Base-by-base conservation (phyloP, 306 rosid species). In the Quercus gilva region DNA sequence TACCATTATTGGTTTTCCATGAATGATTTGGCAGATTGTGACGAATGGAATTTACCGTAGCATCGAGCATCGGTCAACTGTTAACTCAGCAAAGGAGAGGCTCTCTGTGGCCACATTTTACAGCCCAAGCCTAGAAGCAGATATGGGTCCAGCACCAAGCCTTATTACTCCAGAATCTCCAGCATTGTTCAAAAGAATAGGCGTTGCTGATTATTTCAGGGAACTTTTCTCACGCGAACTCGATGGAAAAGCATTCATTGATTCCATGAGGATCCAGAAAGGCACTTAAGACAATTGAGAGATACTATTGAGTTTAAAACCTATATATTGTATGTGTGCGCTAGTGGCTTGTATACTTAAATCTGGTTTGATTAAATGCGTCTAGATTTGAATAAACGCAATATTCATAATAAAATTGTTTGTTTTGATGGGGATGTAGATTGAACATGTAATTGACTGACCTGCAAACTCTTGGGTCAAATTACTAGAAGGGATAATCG, bases 41-140 rank as follows among this genome's bases (percentile, higher is more conserved):
- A 89, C 90, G 11, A 89, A 89, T 57, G 91, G 89, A 23, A 64
- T 80, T 29, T 87, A 85, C 21, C 77, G 41, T 8, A 89, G 95
- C 81, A 26, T 67, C 1, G 78, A 78, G 77, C 90, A 91, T 77
- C 55, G 89, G 3, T 90, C 87, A 0, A 77, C 71, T 1, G 88
- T 91, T 8, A 91, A 89, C 80, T 33, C 73, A 8, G 2, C 18
- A 13, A 83, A 81, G 19, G 93, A 91, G 26, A 87, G 96, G 67
- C 23, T 91, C 7, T 83, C 87, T 0, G 45, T 89, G 3, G 93
- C 85, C 71, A 79, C 90, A 59, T 88, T 88, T 52, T 84, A 65
- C 78, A 79, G 51, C 8, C 86, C 89, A 25, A 82, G 78, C 10
- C 49, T 85, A 65, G 90, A 74, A 25, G 84, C 73, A 61, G 83